Evolutionary conservation across 345 rosid genomes (phyloP).

Genomic region (Hypericum androsaemum): DNA sequence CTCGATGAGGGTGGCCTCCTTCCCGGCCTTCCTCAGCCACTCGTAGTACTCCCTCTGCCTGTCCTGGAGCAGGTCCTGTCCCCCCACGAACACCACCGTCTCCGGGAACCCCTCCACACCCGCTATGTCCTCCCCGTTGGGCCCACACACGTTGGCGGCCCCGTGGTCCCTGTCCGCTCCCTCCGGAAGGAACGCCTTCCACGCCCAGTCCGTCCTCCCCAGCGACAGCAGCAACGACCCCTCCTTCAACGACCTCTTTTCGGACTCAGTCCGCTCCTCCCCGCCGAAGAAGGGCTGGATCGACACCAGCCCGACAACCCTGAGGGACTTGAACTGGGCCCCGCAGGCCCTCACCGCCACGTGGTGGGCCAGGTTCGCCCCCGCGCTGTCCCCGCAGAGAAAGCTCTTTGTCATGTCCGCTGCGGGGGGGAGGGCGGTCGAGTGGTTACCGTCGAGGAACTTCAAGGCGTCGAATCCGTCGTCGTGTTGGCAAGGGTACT

Average conservation of each 20-base stretch:
- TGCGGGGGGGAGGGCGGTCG: constrained; percentile 26
- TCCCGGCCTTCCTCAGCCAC: constrained; percentile 63
- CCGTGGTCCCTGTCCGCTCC: constrained; percentile 51
- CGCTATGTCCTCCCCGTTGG: constrained; percentile 33
- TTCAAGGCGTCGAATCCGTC: constrained; percentile 60
- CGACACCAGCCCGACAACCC: constrained; percentile 37
- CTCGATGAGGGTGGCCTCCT: constrained; percentile 47
- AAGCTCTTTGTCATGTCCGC: constrained; percentile 55
- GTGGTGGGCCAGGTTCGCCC: constrained; percentile 72
- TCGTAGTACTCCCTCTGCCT: constrained; percentile 63
- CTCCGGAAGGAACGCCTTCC: constrained; percentile 47
- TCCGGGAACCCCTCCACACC: constrained; percentile 38
- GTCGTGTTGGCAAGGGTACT: constrained; percentile 64
- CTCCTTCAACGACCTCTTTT: constrained; percentile 19
- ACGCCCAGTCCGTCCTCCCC: constrained; percentile 39
- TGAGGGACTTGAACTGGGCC: constrained; percentile 17
- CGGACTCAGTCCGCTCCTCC: constrained; percentile 62
- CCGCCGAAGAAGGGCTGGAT: constrained; percentile 86
- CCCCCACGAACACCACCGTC: constrained; percentile 35
- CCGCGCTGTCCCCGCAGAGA: constrained; percentile 75
- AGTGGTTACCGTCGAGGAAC: constrained; percentile 34
- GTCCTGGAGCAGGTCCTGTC: constrained; percentile 71
- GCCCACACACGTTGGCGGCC: constrained; percentile 40
- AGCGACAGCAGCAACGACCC: constrained; percentile 31
- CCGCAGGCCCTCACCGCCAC: constrained; percentile 37